phyloP scores from a whole-genome alignment of 306 rosid genomes.

The Benincasa hispida region DNA sequence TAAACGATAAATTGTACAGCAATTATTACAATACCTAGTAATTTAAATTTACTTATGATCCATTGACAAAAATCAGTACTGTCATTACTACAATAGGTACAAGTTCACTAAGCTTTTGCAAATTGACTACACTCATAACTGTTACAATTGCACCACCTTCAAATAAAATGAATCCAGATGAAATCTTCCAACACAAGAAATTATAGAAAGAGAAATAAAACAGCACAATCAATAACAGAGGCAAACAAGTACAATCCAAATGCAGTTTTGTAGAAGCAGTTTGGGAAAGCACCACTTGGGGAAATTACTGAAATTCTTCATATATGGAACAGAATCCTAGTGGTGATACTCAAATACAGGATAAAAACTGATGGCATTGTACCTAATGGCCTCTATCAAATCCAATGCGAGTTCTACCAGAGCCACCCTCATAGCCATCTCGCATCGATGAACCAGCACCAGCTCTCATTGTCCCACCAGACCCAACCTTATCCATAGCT shows the following conservation, averaged over 20 bases:
- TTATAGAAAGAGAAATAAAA: neutral
- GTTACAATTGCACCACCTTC: neutral
- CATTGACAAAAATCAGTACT: too few species aligned
- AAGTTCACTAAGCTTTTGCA: too few species aligned
- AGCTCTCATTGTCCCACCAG: slow-evolving; percentile 80
- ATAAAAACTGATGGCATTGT: neutral
- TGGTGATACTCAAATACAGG: neutral
- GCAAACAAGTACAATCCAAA: neutral
- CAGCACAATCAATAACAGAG: neutral
- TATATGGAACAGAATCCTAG: neutral
- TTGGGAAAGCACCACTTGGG: neutral
- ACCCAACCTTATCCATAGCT: slow-evolving; percentile 55
- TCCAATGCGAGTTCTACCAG: slow-evolving; percentile 69
- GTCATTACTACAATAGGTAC: too few species aligned
- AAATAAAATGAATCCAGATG: neutral
- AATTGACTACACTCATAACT: too few species aligned
- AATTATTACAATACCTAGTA: neutral
- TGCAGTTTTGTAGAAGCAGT: neutral
- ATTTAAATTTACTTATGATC: too few species aligned
- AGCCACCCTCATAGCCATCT: slow-evolving; percentile 61
- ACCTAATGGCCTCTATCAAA: slow-evolving; percentile 60
- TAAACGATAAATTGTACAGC: too few species aligned
- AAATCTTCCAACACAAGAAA: neutral
- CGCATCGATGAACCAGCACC: slow-evolving; percentile 76
- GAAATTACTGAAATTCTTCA: neutral